A percentile compares a stretch with the other conserved stretches of the same genome.
phyloP scores from a whole-genome alignment of 495 filamentous ascomycete genomes.

The Geopyxis carbonaria region DNA sequence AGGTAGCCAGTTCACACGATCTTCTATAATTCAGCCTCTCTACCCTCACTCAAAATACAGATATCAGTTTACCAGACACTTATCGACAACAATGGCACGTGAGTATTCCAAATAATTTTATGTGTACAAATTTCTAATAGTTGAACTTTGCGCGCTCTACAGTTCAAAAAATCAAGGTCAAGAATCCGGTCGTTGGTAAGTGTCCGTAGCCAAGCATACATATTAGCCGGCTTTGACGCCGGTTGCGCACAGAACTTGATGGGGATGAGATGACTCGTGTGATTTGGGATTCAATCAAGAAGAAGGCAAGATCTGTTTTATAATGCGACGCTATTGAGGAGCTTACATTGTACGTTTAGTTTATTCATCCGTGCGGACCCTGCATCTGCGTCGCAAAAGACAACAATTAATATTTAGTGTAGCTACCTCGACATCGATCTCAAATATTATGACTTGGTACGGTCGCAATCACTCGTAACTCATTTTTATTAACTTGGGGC shows the following conservation, averaged over 20 bases:
- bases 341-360: conserved; percentile 29
- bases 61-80: no score
- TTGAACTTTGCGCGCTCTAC: no score
- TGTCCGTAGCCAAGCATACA: no score
- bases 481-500: background rate
- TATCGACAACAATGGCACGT: no score
- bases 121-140: no score
- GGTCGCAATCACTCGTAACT: conserved; percentile 11
- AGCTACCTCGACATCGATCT: conserved; percentile 88
- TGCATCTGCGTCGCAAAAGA: background rate
- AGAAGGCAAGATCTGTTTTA: conserved; percentile 57
- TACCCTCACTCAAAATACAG: no score
- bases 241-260: conserved; percentile 47
- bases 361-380: conserved; percentile 55
- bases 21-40: no score
- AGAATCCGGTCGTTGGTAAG: conserved; percentile 76
- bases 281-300: conserved; percentile 96
- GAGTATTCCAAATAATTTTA: no score
- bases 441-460: conserved; percentile 91
- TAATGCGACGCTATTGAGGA: background rate
- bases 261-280: conserved; percentile 99
- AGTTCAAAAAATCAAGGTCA: conserved; percentile 74
- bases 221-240: background rate
- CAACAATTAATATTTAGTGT: conserved; percentile 1
- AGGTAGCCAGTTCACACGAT: no score